Percentiles rank a stretch among this genome's conserved stretches.
Conservation (phyloP, 2,329 filamentous ascomycete genomes). For the Metarhizium anisopliae region DNA sequence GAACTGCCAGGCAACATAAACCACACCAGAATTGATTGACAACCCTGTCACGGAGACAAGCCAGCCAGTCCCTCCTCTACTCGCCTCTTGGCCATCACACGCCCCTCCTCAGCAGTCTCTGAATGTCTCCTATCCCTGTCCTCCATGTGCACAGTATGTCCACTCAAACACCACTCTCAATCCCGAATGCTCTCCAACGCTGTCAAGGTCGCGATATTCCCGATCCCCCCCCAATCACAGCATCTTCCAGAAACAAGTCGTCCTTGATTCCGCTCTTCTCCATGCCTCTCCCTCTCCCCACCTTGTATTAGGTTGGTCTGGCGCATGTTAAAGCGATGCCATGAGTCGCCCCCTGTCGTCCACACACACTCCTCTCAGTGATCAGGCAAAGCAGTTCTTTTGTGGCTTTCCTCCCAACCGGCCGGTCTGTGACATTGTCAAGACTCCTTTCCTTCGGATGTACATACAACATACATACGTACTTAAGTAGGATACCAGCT, state of each 20-base stretch:
- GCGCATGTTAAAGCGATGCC: not conserved
- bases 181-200: not conserved
- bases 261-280: not conserved
- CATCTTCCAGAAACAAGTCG: not conserved
- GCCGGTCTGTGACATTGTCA: not conserved
- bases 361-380: not conserved
- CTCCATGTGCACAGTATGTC: slow-evolving; percentile 3
- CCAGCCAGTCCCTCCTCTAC: not conserved
- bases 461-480: too few species aligned
- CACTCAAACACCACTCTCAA: not conserved
- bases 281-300: not conserved
- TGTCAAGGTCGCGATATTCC: not conserved
- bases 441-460: not conserved
- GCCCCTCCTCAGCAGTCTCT: not conserved
- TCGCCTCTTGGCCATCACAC: not conserved
- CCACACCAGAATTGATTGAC: not conserved
- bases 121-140: slow-evolving; percentile 1
- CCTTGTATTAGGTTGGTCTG: not conserved
- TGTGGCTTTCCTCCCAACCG: not conserved
- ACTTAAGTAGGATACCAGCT: not conserved
- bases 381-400: not conserved
- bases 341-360: slow-evolving; percentile 5
- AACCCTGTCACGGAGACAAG: not conserved
- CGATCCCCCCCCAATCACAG: slow-evolving; percentile 4
- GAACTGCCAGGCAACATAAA: not conserved